Evolutionary conservation across 768 basidiomycete species (phyloP), one percentile per base, ranked within the genome.

Genomic region (Collybiopsis confluens): DNA sequence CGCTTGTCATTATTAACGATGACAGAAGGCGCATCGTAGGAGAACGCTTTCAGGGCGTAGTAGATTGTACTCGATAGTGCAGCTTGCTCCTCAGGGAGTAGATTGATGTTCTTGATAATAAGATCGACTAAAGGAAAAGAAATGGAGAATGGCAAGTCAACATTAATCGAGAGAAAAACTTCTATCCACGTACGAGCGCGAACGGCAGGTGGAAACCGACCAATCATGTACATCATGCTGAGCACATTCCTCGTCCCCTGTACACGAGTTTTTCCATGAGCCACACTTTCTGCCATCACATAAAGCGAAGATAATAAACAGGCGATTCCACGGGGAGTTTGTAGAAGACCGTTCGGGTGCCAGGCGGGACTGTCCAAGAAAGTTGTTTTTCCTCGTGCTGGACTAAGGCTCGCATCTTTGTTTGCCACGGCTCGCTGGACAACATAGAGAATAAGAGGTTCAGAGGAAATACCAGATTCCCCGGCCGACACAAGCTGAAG

Each of bases 321-420:
- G 1, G 68, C 66, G 53, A 69, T 66, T 16, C 68, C 68, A 23
- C 68, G 65, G 10, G 35, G 21, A 26, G 61, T 65, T 43, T 69
- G 68, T 20, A 20, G 24, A 13, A 60, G 13, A 2, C n/a, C 55
- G 40, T 49, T 52, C 1, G 67, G 62, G 21, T 65, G 59, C 65
- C 65, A 67, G 13, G 62, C 58, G 7, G 49, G 44, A 28, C 20
- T 28, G 20, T 45, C n/a, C 23, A 45, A 23, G n/a, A 45, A 45
- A 4, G 44, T 45, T 26, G 44, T 23, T 23, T 23, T 28, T 20
- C 27, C 27, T 4, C 5, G 6, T 10, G 5, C 24, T 45, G n/a
- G n/a, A n/a, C n/a, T 10, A 63, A 52, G 38, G 59, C 65, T 58
- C 9, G 58, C 54, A 38, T 67, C 44, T 38, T 60, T 64, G 2